These are phyloP conservation scores for Gloeopeniophorella convolvens DNA, from an alignment of 768 basidiomycete genomes.

Conservation along the genomic window DNA sequence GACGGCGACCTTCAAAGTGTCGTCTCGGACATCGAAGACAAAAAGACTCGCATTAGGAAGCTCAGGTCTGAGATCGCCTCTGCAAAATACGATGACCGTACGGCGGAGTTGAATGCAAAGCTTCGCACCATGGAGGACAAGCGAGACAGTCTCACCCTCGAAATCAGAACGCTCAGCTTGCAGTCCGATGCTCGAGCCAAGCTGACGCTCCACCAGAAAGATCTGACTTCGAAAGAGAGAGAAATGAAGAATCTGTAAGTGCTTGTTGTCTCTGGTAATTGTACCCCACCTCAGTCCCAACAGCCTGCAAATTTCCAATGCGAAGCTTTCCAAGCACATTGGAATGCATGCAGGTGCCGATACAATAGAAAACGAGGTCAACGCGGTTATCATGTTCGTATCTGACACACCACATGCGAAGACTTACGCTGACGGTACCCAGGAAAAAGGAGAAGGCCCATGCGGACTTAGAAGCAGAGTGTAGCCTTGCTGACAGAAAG, in stretches of 20 bases:
- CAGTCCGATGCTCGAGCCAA: constrained; percentile 81
- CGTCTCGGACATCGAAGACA: constrained; percentile 63
- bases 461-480: constrained; percentile 38
- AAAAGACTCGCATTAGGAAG: constrained; percentile 52
- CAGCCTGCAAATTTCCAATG: constrained; percentile 58
- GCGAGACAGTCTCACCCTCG: constrained; percentile 62
- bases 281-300: neutral
- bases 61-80: constrained; percentile 50
- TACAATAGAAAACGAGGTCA: constrained; percentile 70
- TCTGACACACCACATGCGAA: neutral
- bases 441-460: constrained; percentile 70
- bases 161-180: constrained; percentile 61
- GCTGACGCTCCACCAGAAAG: constrained; percentile 65
- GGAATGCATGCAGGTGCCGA: constrained; percentile 52
- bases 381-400: constrained; percentile 50
- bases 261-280: constrained; percentile 1
- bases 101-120: constrained; percentile 48
- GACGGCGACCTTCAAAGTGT: constrained; percentile 48
- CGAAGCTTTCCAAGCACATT: constrained; percentile 60
- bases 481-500: constrained; percentile 42
- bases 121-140: constrained; percentile 59
- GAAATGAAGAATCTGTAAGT: constrained; percentile 68
- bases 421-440: neutral
- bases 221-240: constrained; percentile 53
- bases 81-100: constrained; percentile 58